Conservation (phyloP, 148 eudicot species). For the Cornus controversa region DNA sequence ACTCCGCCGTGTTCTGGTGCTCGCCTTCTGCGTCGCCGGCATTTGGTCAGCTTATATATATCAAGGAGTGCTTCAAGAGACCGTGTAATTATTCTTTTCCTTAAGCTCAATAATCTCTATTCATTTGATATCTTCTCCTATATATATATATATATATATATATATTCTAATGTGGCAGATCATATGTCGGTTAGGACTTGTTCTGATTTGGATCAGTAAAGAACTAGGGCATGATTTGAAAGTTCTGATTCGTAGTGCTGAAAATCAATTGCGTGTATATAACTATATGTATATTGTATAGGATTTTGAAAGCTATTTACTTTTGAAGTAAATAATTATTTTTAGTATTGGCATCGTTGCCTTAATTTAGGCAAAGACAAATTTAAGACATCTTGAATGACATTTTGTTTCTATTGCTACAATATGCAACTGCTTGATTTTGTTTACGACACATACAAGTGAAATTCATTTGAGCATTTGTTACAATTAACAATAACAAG, state of each 20-base stretch:
- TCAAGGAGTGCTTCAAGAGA: conserved; percentile 96
- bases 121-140: neutral
- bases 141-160: no score
- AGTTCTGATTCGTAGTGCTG: neutral
- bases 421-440: neutral
- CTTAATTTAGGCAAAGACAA: neutral
- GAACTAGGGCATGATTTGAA: neutral
- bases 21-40: conserved; percentile 83
- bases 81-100: conserved; percentile 48
- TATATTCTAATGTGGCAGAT: neutral
- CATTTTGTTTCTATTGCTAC: no score
- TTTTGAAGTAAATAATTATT: neutral
- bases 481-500: no score
- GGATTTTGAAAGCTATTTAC: neutral
- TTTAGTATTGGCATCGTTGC: neutral
- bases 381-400: neutral
- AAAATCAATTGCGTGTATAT: neutral
- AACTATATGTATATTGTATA: neutral
- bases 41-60: conserved; percentile 95
- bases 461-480: neutral
- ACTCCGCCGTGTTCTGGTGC: conserved; percentile 63
- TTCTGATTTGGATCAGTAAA: neutral
- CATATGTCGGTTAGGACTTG: neutral
- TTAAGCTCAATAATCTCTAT: neutral
- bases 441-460: neutral